Percentiles rank a stretch among this genome's conserved stretches.
phyloP scores from a whole-genome alignment of 75 land plant genomes.

The Chamaecyparis obtusa region DNA sequence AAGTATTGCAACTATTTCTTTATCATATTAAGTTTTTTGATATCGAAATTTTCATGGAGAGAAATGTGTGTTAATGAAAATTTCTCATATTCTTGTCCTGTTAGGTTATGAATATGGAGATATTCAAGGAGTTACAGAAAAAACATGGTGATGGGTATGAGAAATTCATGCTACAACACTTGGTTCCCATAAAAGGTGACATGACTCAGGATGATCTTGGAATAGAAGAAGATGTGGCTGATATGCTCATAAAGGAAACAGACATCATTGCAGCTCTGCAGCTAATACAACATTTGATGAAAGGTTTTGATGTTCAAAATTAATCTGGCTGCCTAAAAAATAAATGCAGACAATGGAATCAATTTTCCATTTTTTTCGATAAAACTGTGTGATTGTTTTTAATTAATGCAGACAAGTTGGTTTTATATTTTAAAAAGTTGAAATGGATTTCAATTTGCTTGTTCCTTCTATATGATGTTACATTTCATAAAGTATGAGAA shows the following conservation, averaged over 20 bases:
- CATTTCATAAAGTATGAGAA: background rate
- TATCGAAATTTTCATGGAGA: background rate
- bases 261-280: conserved; percentile 40
- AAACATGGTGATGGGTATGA: conserved; percentile 19
- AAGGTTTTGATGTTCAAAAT: conserved; percentile 14
- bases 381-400: too few species aligned
- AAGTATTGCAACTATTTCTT: background rate
- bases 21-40: background rate
- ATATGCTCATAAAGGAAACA: conserved; percentile 8
- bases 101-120: conserved; percentile 23
- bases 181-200: conserved; percentile 33
- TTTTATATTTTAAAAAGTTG: background rate
- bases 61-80: background rate
- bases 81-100: background rate
- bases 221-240: conserved; percentile 8
- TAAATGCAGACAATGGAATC: background rate
- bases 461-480: background rate
- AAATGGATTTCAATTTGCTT: background rate
- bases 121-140: conserved; percentile 24
- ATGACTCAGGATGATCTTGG: conserved; percentile 25
- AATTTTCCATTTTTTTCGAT: too few species aligned
- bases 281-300: conserved; percentile 48
- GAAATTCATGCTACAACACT: conserved; percentile 17
- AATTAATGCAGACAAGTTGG: background rate
- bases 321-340: background rate